These are phyloP conservation scores for Thielaviopsis populi DNA, from an alignment of 2,329 filamentous ascomycete genomes.

Conservation along the genomic window DNA sequence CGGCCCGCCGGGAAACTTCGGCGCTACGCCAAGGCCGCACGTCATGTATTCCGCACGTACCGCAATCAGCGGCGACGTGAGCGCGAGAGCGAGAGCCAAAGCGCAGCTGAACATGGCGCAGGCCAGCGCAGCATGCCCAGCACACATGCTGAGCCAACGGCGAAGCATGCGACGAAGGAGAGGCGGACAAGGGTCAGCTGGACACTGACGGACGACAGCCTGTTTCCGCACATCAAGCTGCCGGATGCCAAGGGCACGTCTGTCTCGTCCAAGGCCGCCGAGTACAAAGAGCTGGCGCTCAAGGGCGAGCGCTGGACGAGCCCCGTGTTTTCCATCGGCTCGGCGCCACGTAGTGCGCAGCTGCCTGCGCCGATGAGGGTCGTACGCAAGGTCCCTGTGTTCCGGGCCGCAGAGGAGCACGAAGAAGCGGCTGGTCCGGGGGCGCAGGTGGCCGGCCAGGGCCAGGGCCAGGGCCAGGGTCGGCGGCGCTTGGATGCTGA, in stretches of 20 bases:
- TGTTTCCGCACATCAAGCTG: conserved; percentile 72
- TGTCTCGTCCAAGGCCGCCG: conserved; percentile 83
- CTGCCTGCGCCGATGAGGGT: conserved; percentile 48
- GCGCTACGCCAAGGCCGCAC: conserved; percentile 47
- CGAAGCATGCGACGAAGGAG: background rate
- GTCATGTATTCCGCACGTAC: conserved; percentile 5
- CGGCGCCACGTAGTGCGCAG: conserved; percentile 54
- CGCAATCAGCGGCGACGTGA: conserved; percentile 1
- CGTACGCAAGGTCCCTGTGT: conserved; percentile 15
- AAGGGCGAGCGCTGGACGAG: conserved; percentile 93
- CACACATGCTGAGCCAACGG: background rate
- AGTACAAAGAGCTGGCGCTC: conserved; percentile 73
- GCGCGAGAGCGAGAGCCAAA: background rate
- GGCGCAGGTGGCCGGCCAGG: background rate
- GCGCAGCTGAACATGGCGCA: background rate
- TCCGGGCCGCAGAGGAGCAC: background rate
- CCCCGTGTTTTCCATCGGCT: conserved; percentile 79
- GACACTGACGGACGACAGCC: conserved; percentile 52
- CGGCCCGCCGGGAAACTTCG: conserved; percentile 71
- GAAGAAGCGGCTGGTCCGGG: background rate
- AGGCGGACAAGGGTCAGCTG: conserved; percentile 30
- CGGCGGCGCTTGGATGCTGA: background rate
- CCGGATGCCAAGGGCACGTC: conserved; percentile 37
- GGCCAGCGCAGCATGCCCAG: background rate
- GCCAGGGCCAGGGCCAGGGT: background rate